Base-by-base conservation (phyloP, 139 green algal species). In the Spirogloea muscicola region DNA sequence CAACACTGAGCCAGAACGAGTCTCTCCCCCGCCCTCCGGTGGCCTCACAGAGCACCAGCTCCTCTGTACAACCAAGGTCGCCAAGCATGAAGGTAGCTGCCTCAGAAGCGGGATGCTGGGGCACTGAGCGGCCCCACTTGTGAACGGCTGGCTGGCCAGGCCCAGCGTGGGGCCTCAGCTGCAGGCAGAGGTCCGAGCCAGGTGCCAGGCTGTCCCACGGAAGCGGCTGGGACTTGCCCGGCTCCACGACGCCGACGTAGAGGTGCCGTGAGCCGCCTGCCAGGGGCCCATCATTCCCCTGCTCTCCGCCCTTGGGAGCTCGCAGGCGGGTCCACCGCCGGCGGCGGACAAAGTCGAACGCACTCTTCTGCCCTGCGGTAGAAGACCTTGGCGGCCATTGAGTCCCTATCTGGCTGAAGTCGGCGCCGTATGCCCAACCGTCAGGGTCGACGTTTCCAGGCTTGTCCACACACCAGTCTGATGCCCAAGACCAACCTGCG, bases 1-100 rank as follows among this genome's bases (percentile, higher is more conserved):
- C 76, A 10, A 91, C 51, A 63, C 83, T 88, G 49, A 95, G 69
- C 87, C 87, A 94, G n/a, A n/a, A n/a, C n/a, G n/a, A n/a, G n/a
- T n/a, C n/a, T n/a, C n/a, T 16, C 44, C 13, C 44, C 13, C 44
- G 44, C 16, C 13, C 44, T 16, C 13, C 44, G 44, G n/a, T n/a
- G n/a, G n/a, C n/a, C n/a, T n/a, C n/a, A n/a, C n/a, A n/a, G n/a
- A n/a, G n/a, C n/a, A n/a, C n/a, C n/a, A n/a, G n/a, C n/a, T n/a
- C n/a, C n/a, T n/a, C n/a, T n/a, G n/a, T n/a, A n/a, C n/a, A n/a
- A n/a, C n/a, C n/a, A n/a, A n/a, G n/a, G n/a, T n/a, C n/a, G n/a
- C n/a, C n/a, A n/a, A n/a, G n/a, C n/a, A n/a, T n/a, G n/a, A n/a
- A n/a, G n/a, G n/a, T n/a, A n/a, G n/a, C n/a, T n/a, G n/a, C n/a